Evolutionary conservation across 345 rosid species (phyloP).

Genomic region (Camelina sativa): DNA sequence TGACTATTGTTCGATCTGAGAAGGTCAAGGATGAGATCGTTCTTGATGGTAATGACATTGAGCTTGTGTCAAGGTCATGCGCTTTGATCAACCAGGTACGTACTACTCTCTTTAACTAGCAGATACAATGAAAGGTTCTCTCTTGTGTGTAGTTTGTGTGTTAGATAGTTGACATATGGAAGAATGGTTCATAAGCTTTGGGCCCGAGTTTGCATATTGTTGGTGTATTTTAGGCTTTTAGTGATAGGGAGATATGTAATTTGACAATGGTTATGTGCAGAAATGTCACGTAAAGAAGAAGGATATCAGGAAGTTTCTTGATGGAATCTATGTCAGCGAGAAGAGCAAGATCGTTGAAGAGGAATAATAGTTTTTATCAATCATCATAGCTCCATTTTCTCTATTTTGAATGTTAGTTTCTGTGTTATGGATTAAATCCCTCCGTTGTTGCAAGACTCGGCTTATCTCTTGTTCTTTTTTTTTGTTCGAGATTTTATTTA

Average conservation of each 20-base stretch:
- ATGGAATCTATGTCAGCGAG: constrained; percentile 71
- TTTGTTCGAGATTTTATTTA: constrained; percentile 25
- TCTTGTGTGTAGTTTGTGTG: too few relatives aligned
- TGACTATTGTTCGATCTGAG: constrained; percentile 59
- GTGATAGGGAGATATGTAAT: too few relatives aligned
- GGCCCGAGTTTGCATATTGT: not conserved
- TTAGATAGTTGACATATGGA: too few relatives aligned
- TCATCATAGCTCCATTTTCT: not conserved
- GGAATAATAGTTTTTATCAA: constrained; percentile 1
- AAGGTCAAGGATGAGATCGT: constrained; percentile 70
- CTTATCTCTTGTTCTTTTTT: not conserved
- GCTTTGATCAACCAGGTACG: constrained; percentile 68
- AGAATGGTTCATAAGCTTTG: too few relatives aligned
- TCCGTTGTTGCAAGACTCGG: constrained; percentile 22
- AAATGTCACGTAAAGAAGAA: constrained; percentile 72
- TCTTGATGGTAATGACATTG: constrained; percentile 67
- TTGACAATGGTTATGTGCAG: constrained; percentile 24
- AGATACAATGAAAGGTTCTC: too few relatives aligned
- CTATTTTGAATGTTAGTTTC: constrained; percentile 28
- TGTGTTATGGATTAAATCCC: not conserved
- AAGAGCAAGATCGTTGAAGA: constrained; percentile 52
- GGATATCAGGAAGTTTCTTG: constrained; percentile 72
- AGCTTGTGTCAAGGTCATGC: constrained; percentile 64
- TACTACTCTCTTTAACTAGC: not conserved
- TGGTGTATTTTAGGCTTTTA: not conserved